Conservation (phyloP, 306 rosid species). For the Dalbergia cultrata region DNA sequence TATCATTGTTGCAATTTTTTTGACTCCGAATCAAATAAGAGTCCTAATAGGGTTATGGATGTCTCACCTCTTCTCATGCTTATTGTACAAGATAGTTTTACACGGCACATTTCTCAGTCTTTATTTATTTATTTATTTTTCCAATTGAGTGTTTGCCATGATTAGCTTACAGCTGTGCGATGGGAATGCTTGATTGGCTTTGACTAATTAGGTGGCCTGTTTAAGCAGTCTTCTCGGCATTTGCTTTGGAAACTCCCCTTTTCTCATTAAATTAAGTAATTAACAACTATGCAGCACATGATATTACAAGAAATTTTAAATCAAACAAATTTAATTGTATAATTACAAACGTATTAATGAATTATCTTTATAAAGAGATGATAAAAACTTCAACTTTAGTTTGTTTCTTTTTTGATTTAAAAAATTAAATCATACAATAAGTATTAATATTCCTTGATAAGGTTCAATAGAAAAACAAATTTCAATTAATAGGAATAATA, state of each 20-base stretch:
- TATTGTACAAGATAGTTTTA: conserved; percentile 13
- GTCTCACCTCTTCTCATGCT: not conserved
- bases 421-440: no score
- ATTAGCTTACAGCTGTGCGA: conserved; percentile 40
- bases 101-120: not conserved
- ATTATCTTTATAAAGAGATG: not conserved
- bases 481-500: no score
- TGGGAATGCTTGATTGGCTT: conserved; percentile 34
- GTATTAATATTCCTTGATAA: not conserved
- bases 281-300: not conserved
- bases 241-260: conserved; percentile 17
- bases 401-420: no score
- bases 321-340: not conserved
- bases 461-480: not conserved
- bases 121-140: not conserved
- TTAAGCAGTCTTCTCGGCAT: not conserved
- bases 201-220: conserved; percentile 2
- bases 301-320: not conserved
- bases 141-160: conserved; percentile 5
- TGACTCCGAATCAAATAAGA: not conserved
- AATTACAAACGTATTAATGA: not conserved
- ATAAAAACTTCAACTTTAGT: not conserved
- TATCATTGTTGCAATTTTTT: not conserved
- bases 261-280: not conserved
- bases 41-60: not conserved